A percentile compares a stretch with the other conserved stretches of the same genome.
These are phyloP conservation scores for Lactarius psammicola DNA, from an alignment of 768 basidiomycete genomes.

Conservation along the genomic window DNA sequence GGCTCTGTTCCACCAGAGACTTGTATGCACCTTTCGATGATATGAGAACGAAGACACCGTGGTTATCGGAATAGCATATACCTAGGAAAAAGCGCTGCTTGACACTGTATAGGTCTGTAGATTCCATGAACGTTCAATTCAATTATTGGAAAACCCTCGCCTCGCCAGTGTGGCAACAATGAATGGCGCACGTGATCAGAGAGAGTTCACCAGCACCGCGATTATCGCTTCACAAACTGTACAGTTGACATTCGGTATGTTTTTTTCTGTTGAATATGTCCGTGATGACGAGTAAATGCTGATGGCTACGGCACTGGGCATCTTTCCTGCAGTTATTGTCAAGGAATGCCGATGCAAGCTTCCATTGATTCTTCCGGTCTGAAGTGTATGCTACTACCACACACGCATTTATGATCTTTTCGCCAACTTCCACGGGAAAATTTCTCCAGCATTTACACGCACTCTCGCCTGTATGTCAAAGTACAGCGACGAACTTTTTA, in stretches of 20 bases:
- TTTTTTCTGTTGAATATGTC: background rate
- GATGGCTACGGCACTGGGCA: background rate
- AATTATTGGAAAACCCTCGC: background rate
- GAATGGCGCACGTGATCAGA: background rate
- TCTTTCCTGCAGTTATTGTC: background rate
- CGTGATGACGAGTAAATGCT: background rate
- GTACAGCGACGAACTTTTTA: constrained; percentile 78
- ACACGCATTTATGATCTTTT: constrained; percentile 11
- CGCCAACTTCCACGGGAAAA: background rate
- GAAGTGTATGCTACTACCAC: constrained; percentile 40
- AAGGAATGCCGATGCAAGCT: constrained; percentile 55
- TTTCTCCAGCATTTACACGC: constrained; percentile 63
- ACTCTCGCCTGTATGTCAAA: constrained; percentile 73
- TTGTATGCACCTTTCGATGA: constrained; percentile 59
- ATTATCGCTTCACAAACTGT: background rate
- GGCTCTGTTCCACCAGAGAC: constrained; percentile 50
- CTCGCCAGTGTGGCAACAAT: background rate
- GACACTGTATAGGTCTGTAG: constrained; percentile 62
- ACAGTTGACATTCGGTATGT: background rate
- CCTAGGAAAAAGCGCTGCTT: constrained; percentile 78
- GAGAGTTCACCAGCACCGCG: background rate
- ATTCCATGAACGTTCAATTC: constrained; percentile 43
- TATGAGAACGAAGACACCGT: background rate
- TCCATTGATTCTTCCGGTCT: constrained; percentile 58
- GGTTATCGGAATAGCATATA: constrained; percentile 31